Base-by-base conservation (phyloP, 164 flowering plant species). In the Umbellularia californica region DNA sequence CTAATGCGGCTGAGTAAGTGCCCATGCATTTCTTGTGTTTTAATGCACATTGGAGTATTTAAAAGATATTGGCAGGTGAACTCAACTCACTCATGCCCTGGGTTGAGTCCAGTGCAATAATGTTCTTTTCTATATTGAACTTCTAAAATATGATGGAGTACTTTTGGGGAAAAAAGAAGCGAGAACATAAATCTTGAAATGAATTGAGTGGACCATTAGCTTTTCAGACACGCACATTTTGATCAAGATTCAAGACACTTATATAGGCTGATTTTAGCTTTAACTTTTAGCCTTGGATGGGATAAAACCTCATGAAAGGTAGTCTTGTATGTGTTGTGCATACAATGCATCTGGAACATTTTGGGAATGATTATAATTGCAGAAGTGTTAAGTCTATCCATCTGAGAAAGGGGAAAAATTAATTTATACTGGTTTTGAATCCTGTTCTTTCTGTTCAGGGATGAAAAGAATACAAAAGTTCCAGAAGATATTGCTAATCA, bases 401-500 rank as follows among this genome's bases (percentile, higher is more conserved):
- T 10, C 71, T n/a, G 9, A 27, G n/a, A 20, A n/a, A 22, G 47
- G 30, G 7, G 2, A n/a, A 33, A 19, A 35, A 13, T 69, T 30
- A 41, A 30, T 55, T 55, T 55, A 55, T 20, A 55, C 60, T 20
- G 20, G 22, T 23, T 71, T 51, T 33, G 33, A 64, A 12, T 41
- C 55, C 14, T 30, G 72, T 71, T 60, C 51, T 60, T 33, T 51
- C 66, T 5, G 20, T 76, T 74, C 87, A 87, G 89, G 77, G 72
- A 74, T 70, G 73, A 66, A 50, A 41, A 52, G 41, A 83, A 73
- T 62, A 72, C 35, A 52, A 81, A 58, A 33, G 73, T 65, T 76
- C 72, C 83, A 17, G 79, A 77, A 74, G 88, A 91, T 73, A 72
- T 62, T 2, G 84, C 81, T 60, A 87, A 89, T 69, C 92, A 94